Conservation (phyloP, 2,329 filamentous ascomycete species). For the Penicillium sp. region DNA sequence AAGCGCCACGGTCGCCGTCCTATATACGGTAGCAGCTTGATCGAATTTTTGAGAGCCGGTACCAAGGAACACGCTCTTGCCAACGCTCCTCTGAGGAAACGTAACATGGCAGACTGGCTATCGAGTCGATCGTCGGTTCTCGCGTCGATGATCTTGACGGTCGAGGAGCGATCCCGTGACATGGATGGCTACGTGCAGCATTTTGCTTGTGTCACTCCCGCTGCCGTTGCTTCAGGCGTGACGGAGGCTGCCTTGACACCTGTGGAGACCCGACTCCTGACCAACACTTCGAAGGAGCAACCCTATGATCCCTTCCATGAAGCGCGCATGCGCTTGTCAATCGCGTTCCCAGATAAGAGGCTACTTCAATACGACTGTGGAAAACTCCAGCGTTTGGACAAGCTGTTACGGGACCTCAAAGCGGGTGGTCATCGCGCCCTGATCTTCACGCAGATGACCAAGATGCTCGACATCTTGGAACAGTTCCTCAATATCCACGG, state of each 20-base stretch:
- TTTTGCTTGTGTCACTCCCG: slow-evolving; percentile 89
- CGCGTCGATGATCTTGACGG: slow-evolving; percentile 64
- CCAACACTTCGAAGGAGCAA: slow-evolving; percentile 50
- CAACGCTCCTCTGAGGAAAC: slow-evolving; percentile 59
- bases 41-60: slow-evolving; percentile 69
- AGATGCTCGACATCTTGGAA: slow-evolving; percentile 94
- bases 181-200: slow-evolving; percentile 76
- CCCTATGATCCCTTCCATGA: slow-evolving; percentile 85
- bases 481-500: slow-evolving; percentile 98
- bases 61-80: slow-evolving; percentile 58
- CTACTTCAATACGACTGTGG: slow-evolving; percentile 98
- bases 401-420: slow-evolving; percentile 80
- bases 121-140: slow-evolving; percentile 61
- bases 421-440: slow-evolving; percentile 87
- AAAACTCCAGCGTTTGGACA: slow-evolving; percentile 87
- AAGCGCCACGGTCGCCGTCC: slow-evolving; percentile 76
- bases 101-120: slow-evolving; percentile 70
- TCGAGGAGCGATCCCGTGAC: slow-evolving; percentile 68
- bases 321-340: slow-evolving; percentile 84
- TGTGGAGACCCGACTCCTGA: slow-evolving; percentile 51
- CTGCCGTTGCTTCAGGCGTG: slow-evolving; percentile 78
- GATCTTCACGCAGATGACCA: slow-evolving; percentile 99
- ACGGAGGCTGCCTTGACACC: slow-evolving; percentile 66
- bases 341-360: slow-evolving; percentile 94
- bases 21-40: slow-evolving; percentile 75